Evolutionary conservation across 139 green algal species (phyloP).

Genomic region (Limnomonas spitsbergensis): DNA sequence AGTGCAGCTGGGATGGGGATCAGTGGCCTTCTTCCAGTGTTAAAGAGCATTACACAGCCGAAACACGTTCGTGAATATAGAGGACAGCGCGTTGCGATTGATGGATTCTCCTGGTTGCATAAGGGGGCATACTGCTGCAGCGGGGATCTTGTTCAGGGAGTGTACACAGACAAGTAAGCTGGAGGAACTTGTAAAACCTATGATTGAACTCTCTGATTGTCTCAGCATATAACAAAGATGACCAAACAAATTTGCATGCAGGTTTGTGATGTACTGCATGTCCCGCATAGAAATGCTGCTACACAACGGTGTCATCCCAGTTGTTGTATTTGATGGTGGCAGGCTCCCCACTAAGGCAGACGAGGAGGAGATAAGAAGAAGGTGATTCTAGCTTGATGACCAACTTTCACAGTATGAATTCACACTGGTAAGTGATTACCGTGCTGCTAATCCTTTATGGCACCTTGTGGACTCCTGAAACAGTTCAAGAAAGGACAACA

Average conservation of each 20-base stretch:
- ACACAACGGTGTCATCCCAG: slow-evolving; percentile 66
- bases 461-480: too few relatives aligned
- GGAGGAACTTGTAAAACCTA: too few relatives aligned
- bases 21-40: slow-evolving; percentile 71
- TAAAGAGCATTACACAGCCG: slow-evolving; percentile 64
- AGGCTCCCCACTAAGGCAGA: slow-evolving; percentile 82
- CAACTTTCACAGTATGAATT: too few relatives aligned
- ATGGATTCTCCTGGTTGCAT: slow-evolving; percentile 94
- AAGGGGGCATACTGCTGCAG: slow-evolving; percentile 84
- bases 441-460: too few relatives aligned
- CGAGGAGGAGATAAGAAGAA: slow-evolving; percentile 74
- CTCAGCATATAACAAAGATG: too few relatives aligned
- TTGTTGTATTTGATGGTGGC: slow-evolving; percentile 94
- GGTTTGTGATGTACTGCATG: slow-evolving; percentile 88
- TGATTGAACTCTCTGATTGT: too few relatives aligned
- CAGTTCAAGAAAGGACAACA: slow-evolving; percentile 55
- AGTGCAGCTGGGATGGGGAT: slow-evolving; percentile 95
- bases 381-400: too few relatives aligned
- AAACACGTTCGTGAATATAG: slow-evolving; percentile 74
- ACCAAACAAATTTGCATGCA: slow-evolving; percentile 51
- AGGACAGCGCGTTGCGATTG: slow-evolving; percentile 81
- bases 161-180: slow-evolving; percentile 65
- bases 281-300: slow-evolving; percentile 72
- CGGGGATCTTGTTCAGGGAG: slow-evolving; percentile 78
- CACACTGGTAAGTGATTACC: too few relatives aligned